Base-by-base conservation (phyloP, 2,329 filamentous ascomycete species). In the Tolypocladium guangdongense region DNA sequence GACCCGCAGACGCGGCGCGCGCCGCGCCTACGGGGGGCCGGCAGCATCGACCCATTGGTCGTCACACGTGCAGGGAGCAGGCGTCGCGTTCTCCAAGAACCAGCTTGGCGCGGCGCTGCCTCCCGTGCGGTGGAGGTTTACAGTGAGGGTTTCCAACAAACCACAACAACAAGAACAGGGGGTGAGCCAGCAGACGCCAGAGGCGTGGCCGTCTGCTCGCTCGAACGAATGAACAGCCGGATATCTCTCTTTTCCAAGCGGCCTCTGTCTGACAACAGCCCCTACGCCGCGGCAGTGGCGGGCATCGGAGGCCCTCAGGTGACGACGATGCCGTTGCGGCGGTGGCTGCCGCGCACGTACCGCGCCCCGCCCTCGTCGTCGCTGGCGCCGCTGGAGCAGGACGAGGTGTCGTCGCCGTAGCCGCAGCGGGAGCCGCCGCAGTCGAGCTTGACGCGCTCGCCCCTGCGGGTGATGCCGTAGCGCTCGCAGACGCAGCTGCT, bases 371-470 rank as follows among this genome's bases (percentile, higher is more conserved):
- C 72, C 59, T 81, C 80, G 63, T 84, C 81, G 58, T 86, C 84
- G 63, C 66, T 74, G 55, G 62, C 73, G 62, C 85, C 85, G 62
- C 80, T 86, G 61, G 84, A 90, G 77, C 85, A 89, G 53, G 82
- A 80, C 52, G 76, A 80, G 58, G 78, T 81, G 56, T 87, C 83
- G 64, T 88, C 85, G 59, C 80, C 81, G 74, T 88, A 93, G 65
- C 89, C 88, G 74, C 92, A 96, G 68, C 89, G 86, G 57, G 84
- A 78, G 62, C 92, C 92, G 63, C 90, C 90, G 67, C 92, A 97
- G 81, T 96, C 91, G 70, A 96, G 84, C 81, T 92, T 93, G 80
- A 97, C 87, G 65, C 91, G 86, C 71, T 95, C 87, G 67, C 91
- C 90, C 71, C 86, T 85, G 74, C 90, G 88, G 59, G 91, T 96